A percentile compares a stretch with the other conserved stretches of the same genome.
Conservation (phyloP, 208 protist genomes). For the Leishmania braziliensis region DNA sequence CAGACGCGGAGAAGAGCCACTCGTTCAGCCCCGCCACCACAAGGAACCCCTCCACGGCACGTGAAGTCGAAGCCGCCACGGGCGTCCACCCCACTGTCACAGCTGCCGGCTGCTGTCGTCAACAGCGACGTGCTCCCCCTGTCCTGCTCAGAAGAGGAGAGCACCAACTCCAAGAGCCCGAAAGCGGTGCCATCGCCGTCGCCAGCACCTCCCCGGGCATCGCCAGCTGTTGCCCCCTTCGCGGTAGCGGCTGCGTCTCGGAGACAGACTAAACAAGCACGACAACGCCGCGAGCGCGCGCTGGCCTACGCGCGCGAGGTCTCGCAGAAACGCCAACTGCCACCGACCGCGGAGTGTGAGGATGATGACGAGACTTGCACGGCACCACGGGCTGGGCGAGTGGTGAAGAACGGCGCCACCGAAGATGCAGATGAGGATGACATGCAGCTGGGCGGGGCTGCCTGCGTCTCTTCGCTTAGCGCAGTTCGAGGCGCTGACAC, state of each 20-base stretch:
- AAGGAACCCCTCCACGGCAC: background rate
- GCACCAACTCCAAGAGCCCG: background rate
- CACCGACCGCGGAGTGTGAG: background rate
- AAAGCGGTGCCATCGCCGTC: background rate
- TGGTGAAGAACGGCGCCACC: background rate
- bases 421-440: slow-evolving; percentile 1
- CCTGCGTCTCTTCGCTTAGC: background rate
- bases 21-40: background rate
- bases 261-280: slow-evolving; percentile 41
- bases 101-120: slow-evolving; percentile 12
- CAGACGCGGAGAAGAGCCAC: background rate
- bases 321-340: slow-evolving; percentile 12
- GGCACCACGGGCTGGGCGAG: background rate
- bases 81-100: slow-evolving; percentile 16
- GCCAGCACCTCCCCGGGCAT: background rate
- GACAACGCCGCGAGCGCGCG: slow-evolving; percentile 55
- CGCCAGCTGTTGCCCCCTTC: slow-evolving; percentile 9
- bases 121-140: background rate
- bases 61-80: background rate
- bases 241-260: slow-evolving; percentile 34
- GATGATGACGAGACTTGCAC: background rate
- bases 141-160: background rate
- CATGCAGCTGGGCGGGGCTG: background rate
- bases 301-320: slow-evolving; percentile 57
- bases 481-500: background rate